phyloP scores from a whole-genome alignment of 1,139 yeast genomes.

The Hanseniaspora uvarum region DNA sequence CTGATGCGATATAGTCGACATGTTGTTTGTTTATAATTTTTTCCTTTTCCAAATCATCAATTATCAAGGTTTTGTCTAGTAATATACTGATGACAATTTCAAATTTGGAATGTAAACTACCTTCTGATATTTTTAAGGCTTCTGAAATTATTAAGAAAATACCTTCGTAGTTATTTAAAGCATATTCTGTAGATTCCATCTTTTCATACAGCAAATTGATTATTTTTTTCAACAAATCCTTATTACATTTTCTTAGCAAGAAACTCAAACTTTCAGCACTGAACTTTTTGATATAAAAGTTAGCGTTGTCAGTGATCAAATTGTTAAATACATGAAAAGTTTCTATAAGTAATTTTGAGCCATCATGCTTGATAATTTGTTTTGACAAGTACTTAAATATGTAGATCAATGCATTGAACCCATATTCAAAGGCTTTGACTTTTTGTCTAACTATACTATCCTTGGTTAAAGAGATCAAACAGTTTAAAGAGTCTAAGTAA shows the following conservation, averaged over 20 bases:
- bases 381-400: slow-evolving; percentile 76
- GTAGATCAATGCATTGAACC: slow-evolving; percentile 77
- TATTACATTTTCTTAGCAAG: slow-evolving; percentile 58
- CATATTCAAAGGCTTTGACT: slow-evolving; percentile 55
- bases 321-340: slow-evolving; percentile 62
- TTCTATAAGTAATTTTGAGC: slow-evolving; percentile 49
- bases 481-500: slow-evolving; percentile 44
- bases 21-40: slow-evolving; percentile 22
- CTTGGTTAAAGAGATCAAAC: slow-evolving; percentile 42
- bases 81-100: slow-evolving; percentile 40
- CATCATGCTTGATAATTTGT: slow-evolving; percentile 31
- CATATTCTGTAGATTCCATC: slow-evolving; percentile 32
- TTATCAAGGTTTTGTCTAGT: slow-evolving; percentile 33
- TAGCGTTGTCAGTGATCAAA: slow-evolving; percentile 47
- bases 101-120: slow-evolving; percentile 65
- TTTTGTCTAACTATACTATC: slow-evolving; percentile 46
- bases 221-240: slow-evolving; percentile 40
- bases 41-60: slow-evolving; percentile 3
- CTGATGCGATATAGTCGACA: slow-evolving; percentile 19
- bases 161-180: slow-evolving; percentile 44
- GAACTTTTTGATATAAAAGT: slow-evolving; percentile 58
- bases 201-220: slow-evolving; percentile 45
- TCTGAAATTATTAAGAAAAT: slow-evolving; percentile 58
- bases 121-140: slow-evolving; percentile 62
- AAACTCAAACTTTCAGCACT: slow-evolving; percentile 88